A percentile compares a stretch with the other conserved stretches of the same genome.
phyloP scores from a whole-genome alignment of 1,284 basidiomycete species.

The Sporisorium exsertum region DNA sequence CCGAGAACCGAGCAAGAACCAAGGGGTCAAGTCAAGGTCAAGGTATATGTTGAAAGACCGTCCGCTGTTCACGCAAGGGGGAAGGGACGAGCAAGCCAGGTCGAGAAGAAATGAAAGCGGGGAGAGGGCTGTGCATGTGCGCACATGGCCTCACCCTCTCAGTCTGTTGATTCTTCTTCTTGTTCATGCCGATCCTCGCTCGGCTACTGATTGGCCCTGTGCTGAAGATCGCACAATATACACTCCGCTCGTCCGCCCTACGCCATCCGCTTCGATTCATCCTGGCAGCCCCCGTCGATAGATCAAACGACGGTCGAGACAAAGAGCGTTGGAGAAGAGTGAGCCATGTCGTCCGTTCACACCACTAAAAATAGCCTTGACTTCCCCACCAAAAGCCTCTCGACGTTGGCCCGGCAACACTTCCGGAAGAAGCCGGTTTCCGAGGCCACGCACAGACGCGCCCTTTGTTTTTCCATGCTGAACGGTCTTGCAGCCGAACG shows the following conservation, averaged over 20 bases:
- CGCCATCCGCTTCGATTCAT: not conserved
- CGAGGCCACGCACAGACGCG: slow-evolving; percentile 14
- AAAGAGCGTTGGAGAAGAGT: not conserved
- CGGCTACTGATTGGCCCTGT: not conserved
- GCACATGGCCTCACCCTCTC: slow-evolving; percentile 1
- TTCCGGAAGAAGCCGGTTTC: slow-evolving; percentile 26
- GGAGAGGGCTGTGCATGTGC: not conserved
- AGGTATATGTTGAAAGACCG: slow-evolving; percentile 5
- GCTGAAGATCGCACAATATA: not conserved
- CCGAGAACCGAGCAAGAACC: not conserved
- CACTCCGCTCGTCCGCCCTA: not conserved
- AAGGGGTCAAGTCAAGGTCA: not conserved
- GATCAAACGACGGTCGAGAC: not conserved
- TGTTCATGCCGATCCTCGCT: not conserved
- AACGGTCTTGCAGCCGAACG: slow-evolving; percentile 21
- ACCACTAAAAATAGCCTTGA: not conserved
- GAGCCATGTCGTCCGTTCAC: slow-evolving; percentile 8
- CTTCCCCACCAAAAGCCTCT: too few relatives aligned
- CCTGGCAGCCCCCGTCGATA: not conserved
- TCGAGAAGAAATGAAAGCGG: not conserved
- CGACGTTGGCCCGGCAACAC: slow-evolving; percentile 5
- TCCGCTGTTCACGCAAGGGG: not conserved
- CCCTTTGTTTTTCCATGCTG: not conserved
- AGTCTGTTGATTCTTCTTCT: not conserved
- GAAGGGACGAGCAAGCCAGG: not conserved